Evolutionary conservation across 2,329 filamentous ascomycete genomes (phyloP).

Genomic region (Exserohilum rostratum): DNA sequence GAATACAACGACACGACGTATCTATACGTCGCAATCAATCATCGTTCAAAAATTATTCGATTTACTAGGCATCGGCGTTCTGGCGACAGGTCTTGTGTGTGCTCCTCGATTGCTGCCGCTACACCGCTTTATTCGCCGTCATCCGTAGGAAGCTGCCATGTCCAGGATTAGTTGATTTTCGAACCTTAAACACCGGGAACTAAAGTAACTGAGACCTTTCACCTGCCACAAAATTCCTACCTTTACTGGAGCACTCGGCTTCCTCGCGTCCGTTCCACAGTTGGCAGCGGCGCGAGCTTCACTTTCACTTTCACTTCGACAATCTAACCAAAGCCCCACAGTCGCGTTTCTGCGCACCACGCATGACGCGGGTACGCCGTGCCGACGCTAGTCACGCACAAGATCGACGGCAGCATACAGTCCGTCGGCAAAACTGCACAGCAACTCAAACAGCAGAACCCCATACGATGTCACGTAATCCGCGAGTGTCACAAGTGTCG

Average conservation of each 20-base stretch:
- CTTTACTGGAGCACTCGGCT: not conserved
- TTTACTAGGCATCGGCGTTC: not conserved
- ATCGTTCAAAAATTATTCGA: not conserved
- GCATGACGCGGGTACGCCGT: not conserved
- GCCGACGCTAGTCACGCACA: not conserved
- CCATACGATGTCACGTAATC: not conserved
- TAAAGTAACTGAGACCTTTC: not conserved
- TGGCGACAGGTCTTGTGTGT: not conserved
- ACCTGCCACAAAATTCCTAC: not conserved
- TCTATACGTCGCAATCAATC: not conserved
- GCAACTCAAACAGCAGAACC: not conserved
- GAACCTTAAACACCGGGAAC: not conserved
- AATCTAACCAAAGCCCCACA: not conserved
- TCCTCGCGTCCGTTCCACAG: not conserved
- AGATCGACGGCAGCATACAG: not conserved
- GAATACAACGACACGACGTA: not conserved
- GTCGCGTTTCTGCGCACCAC: not conserved
- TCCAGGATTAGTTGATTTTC: not conserved
- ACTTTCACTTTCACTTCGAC: conserved; percentile 7
- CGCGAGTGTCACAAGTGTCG: not conserved
- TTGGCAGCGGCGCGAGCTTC: not conserved
- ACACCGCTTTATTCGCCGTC: not conserved
- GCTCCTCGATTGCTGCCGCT: not conserved
- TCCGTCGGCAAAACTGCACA: not conserved
- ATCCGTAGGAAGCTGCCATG: not conserved